Base-by-base conservation (phyloP, 2,329 filamentous ascomycete genomes). In the Penicillium polonicum region DNA sequence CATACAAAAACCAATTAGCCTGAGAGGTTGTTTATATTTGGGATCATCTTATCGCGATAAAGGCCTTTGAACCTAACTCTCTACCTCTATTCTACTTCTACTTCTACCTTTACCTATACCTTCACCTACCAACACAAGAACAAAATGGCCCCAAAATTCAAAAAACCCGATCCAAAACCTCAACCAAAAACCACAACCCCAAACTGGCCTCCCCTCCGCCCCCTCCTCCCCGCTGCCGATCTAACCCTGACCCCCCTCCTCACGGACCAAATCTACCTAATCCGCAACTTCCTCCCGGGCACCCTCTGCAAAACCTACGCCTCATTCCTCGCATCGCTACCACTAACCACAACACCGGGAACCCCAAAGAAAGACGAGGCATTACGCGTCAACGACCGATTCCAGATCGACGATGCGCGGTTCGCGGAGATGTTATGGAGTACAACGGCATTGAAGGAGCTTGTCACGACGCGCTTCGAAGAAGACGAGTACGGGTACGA, bases 331-430 rank as follows among this genome's bases (percentile, higher is more conserved):
- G 80, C 83, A 10, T 83, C 82, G 0, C 76, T 96, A 3, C 87
- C 90, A 0, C 77, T 96, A 45, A 83, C 83, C 44, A 95, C 91
- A 1, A 96, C 91, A 0, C 91, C 91, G 0, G 86, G 85, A 0
- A 86, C 85, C 60, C 91, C 91, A 1, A 93, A 90, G 72, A 87
- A 85, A 60, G 91, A 90, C 48, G 88, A 94, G 55, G 92, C 92
- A 1, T 83, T 91, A 8, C 83, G 93, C 36, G 89, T 96, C 46
- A 97, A 97, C 72, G 93, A 97, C 72, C 86, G 93, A 12, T 96
- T 89, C 67, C 91, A 96, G 75, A 79, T 96, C 21, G 79, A 92
- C 29, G 92, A 97, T 76, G 75, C 84, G 29, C 74, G 63, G 0
- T 96, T 97, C 73, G 90, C 92, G 0, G 81, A 85, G 66, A 79